phyloP scores from a whole-genome alignment of 495 filamentous ascomycete genomes.

The Aspergillus leporis region DNA sequence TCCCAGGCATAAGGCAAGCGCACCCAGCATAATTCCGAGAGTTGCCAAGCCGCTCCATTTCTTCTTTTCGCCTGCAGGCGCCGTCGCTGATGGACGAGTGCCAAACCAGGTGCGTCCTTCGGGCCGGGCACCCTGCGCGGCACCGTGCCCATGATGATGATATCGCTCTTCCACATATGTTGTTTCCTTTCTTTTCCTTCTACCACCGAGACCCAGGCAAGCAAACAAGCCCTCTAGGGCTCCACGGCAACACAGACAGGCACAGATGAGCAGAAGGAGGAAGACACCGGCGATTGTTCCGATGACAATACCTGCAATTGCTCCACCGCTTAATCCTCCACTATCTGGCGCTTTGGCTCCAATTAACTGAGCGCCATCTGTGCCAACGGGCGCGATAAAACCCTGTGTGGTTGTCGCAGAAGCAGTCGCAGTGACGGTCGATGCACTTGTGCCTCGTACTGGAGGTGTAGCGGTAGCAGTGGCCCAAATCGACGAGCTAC shows the following conservation, averaged over 20 bases:
- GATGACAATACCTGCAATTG: constrained; percentile 94
- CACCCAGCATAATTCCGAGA: constrained; percentile 61
- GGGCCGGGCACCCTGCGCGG: no score
- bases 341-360: constrained; percentile 42
- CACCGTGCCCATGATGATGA: constrained; percentile 48
- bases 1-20: constrained; percentile 72
- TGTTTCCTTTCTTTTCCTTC: constrained; percentile 49
- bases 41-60: constrained; percentile 58
- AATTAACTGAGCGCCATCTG: constrained; percentile 49
- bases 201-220: constrained; percentile 61
- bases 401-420: constrained; percentile 58
- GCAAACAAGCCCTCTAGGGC: constrained; percentile 64
- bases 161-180: constrained; percentile 72
- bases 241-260: constrained; percentile 70
- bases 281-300: constrained; percentile 76
- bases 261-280: constrained; percentile 70
- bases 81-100: constrained; percentile 48
- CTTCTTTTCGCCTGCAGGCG: constrained; percentile 48
- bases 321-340: constrained; percentile 71
- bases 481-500: constrained; percentile 39
- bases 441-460: constrained; percentile 68
- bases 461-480: constrained; percentile 53
- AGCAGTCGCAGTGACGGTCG: constrained; percentile 55
- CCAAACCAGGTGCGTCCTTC: constrained; percentile 72
- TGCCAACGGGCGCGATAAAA: constrained; percentile 58